Evolutionary conservation across 108 stramenopile species (phyloP), one percentile per base, ranked within the genome.

Genomic region (Tribonema minus): DNA sequence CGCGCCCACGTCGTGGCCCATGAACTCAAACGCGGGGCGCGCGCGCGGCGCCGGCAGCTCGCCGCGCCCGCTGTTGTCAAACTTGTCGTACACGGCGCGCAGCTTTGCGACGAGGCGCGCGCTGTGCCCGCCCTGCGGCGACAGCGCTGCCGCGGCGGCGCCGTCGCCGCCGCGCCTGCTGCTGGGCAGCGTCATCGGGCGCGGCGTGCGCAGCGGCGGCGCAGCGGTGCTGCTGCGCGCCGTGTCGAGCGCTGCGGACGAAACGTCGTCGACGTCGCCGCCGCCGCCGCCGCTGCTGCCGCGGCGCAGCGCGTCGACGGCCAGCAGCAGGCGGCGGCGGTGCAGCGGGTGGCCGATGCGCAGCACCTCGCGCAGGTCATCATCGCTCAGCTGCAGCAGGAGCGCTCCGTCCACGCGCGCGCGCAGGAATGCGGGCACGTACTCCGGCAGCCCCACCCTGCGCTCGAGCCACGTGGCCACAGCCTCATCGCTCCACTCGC

Each of bases 321-420:
- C 78, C 1, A 41, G 35, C 6, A 40, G 37, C 7, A 83, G 7
- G 26, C 72, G 64, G 37, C 82, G 31, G 28, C 82, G 79, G 38
- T 81, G 78, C 0, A 83, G 70, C 3, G 71, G 39, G 58, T 83
- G 79, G 5, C 3, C 26, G 0, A 83, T 46, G 27, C 72, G 64
- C 15, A 81, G 37, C 71, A 64, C 64, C 30, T 81, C 82, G 15
- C 41, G 65, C 36, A 66, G 35, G 71, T 80, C 75, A 3, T 80
- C 32, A 58, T 72, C 82, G 63, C 64, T 71, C 7, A 83, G 58
- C 71, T 60, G 34, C 12, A 83, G 63, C 23, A 83, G 80, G 34
- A 83, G 37, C 31, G 82, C 71, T n/a, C 82, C 82, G 65, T 83
- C 72, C 15, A 83, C 82, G 28, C 81, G 72, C 7, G 79, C 80